phyloP scores from a whole-genome alignment of 2,329 filamentous ascomycete species.

The Beauveria bassiana region DNA sequence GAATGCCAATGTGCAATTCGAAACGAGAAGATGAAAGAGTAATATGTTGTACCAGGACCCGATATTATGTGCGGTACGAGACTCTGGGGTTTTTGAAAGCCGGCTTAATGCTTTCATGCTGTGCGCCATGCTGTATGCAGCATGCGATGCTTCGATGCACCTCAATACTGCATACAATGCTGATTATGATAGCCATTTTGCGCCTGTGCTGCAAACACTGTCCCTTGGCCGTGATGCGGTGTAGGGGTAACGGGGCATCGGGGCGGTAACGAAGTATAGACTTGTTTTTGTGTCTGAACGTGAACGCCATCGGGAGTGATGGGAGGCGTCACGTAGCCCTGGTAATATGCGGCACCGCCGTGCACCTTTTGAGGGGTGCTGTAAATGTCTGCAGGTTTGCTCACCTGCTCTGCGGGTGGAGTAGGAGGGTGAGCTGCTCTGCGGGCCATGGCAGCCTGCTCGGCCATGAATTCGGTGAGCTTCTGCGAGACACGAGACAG shows the following conservation, averaged over 20 bases:
- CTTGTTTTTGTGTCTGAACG: slow-evolving; percentile 39
- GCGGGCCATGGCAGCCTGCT: slow-evolving; percentile 49
- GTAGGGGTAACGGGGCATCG: slow-evolving; percentile 58
- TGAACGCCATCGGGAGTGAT: slow-evolving; percentile 69
- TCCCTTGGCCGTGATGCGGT: slow-evolving; percentile 36
- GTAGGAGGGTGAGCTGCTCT: slow-evolving; percentile 47
- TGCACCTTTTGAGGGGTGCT: slow-evolving; percentile 74
- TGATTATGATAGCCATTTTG: slow-evolving; percentile 36
- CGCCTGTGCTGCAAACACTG: slow-evolving; percentile 25
- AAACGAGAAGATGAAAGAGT: neutral
- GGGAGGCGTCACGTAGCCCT: slow-evolving; percentile 77
- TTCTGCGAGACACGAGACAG: slow-evolving; percentile 46
- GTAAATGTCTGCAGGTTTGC: slow-evolving; percentile 55
- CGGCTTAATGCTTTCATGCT: neutral
- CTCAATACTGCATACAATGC: slow-evolving; percentile 30
- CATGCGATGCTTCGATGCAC: slow-evolving; percentile 18
- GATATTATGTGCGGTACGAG: slow-evolving; percentile 11
- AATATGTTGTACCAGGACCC: slow-evolving; percentile 4
- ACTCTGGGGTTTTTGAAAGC: neutral
- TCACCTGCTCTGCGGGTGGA: slow-evolving; percentile 43
- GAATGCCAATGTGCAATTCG: slow-evolving; percentile 19
- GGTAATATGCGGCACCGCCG: slow-evolving; percentile 52
- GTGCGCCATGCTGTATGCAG: neutral
- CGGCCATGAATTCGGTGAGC: slow-evolving; percentile 51
- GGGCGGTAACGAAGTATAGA: slow-evolving; percentile 36